Evolutionary conservation across 257 asterid genomes (phyloP), one percentile per base, ranked within the genome.

Genomic region (Gentiana macrophylla): DNA sequence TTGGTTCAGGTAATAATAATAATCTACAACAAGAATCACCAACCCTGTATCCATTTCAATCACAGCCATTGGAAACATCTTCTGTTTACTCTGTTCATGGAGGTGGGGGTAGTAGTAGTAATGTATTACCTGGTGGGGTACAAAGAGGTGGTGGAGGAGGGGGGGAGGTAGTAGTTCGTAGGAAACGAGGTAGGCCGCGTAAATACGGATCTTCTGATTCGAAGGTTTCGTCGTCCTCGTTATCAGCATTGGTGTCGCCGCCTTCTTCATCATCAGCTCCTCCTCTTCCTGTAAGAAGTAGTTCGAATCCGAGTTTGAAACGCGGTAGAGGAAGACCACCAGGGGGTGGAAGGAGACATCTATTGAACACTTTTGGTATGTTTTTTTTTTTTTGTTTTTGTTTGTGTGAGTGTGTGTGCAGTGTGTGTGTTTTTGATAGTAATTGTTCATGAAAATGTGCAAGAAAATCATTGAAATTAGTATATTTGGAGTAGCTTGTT

Each of bases 181-280:
- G 95, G 60, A 84, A 86, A 64, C 68, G 95, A 53, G 95, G 95
- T 34, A 81, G 94, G 59, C 95, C 95, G 1, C 72, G 94, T 60
- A 86, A 86, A 60, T 86, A 86, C 62, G 95, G 94, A 53, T 80
- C 75, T 8, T 80, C 75, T 8, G 84, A 72, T 63, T 83, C 80
- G 9, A 76, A 74, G 3, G 82, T 76, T 41, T 41, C 46, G 1
- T 24, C 24, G 24, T 24, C 24, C 24, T 24, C 24, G 54, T 70
- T 89, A 0, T 70, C 78, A 66, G 75, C 74, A 9, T 59, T 80
- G 61, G 68, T 71, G 7, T 77, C 86, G 1, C 68, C 84, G 1
- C 68, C 84, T 36, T 55, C 80, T 51, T 72, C 94, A 8, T 56
- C 72, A 65, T 72, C 86, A 46, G 70, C 72, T 24, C 24, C 24